A percentile compares a stretch with the other conserved stretches of the same genome.
Evolutionary conservation across 2,329 filamentous ascomycete genomes (phyloP).

Genomic region (Nemania serpens): DNA sequence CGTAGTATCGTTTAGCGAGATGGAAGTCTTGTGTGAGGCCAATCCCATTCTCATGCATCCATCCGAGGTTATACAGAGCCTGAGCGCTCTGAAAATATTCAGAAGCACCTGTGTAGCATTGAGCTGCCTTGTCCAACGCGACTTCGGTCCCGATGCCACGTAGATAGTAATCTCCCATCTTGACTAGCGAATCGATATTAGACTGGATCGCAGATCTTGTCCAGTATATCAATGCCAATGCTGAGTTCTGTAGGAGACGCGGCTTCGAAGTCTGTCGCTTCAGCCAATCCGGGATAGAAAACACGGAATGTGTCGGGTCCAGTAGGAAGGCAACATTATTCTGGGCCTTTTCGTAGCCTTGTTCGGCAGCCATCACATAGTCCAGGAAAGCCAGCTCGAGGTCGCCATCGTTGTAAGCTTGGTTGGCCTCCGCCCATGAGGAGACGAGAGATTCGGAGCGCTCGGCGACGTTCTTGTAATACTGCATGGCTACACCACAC

Average conservation of each 20-base stretch:
- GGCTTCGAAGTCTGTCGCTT: slow-evolving; percentile 47
- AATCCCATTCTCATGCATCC: slow-evolving; percentile 99
- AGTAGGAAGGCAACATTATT: slow-evolving; percentile 88
- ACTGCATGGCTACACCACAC: slow-evolving; percentile 75
- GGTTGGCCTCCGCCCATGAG: slow-evolving; percentile 81
- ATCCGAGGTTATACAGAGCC: slow-evolving; percentile 94
- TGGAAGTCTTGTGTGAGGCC: slow-evolving; percentile 95
- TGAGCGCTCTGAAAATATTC: slow-evolving; percentile 92
- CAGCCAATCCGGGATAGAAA: slow-evolving; percentile 61
- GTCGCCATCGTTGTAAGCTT: slow-evolving; percentile 79
- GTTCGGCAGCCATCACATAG: slow-evolving; percentile 87
- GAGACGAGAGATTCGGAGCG: slow-evolving; percentile 74
- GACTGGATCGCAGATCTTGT: slow-evolving; percentile 90
- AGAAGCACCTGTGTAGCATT: slow-evolving; percentile 89
- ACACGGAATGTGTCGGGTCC: slow-evolving; percentile 69
- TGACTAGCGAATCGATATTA: slow-evolving; percentile 92
- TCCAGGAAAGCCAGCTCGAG: slow-evolving; percentile 78
- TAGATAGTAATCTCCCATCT: slow-evolving; percentile 98
- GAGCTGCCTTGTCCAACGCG: slow-evolving; percentile 84
- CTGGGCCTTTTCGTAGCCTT: slow-evolving; percentile 87
- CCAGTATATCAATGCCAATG: slow-evolving; percentile 86
- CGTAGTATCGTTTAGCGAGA: slow-evolving; percentile 94
- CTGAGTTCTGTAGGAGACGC: slow-evolving; percentile 55
- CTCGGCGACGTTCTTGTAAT: slow-evolving; percentile 82
- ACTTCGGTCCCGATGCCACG: slow-evolving; percentile 73